Base-by-base conservation (phyloP, 2,329 filamentous ascomycete species). In the Phymatotrichopsis omnivora region DNA sequence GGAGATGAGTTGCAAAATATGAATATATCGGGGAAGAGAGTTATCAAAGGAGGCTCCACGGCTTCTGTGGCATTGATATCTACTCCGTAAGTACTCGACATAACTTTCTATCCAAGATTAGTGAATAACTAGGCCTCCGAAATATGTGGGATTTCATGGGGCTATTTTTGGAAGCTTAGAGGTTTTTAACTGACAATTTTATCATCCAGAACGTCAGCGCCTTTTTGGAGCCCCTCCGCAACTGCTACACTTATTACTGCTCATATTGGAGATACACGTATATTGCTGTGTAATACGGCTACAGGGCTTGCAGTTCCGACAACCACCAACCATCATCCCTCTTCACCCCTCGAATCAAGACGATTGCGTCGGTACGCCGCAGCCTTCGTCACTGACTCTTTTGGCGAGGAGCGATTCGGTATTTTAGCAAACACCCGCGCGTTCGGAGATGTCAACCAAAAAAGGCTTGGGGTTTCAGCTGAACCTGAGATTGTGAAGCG, bases 31-130 rank as follows among this genome's bases (percentile, higher is more conserved):
- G n/a, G n/a, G n/a, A n/a, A n/a, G n/a, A n/a, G n/a, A n/a, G n/a
- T n/a, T n/a, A 96, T 96, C 69, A 84, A 87, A 60, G 91, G 91
- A 49, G 91, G 91, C 46, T 94, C 86, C 42, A 98, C 91, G 1
- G 87, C 85, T 31, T 93, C 85, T 14, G 69, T 95, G 14, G 87
- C 80, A 1, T 73, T 98, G 60, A 85, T 98, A 45, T 93, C 86
- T 0, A 96, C 91, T 0, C 86, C 89, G 52, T 56, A 45, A 43
- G 35, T 28, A 11, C 3, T 28, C 34, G 22, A 14, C 27, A 16
- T 20, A 19, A 11, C 17, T 16, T 10, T 28, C 22, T 35, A 20
- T 22, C 16, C 24, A n/a, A n/a, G n/a, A n/a, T n/a, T n/a, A n/a
- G n/a, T n/a, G n/a, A n/a, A n/a, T n/a, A n/a, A n/a, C n/a, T n/a